Evolutionary conservation across 441 rosid genomes (phyloP).

Genomic region (Geranium incanum): DNA sequence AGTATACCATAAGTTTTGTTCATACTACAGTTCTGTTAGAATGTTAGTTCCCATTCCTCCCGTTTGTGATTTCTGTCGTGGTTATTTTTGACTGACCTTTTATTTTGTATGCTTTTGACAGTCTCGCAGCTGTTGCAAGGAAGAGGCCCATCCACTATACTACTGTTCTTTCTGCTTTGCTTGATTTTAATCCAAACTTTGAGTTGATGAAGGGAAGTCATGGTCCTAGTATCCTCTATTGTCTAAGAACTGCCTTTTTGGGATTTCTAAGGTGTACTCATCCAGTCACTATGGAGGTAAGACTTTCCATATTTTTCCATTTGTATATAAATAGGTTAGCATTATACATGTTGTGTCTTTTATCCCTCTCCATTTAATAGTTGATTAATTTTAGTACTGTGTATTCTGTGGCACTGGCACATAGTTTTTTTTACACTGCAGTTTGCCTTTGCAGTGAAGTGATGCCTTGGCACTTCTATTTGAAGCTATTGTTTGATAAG

Average conservation of each 20-base stretch:
- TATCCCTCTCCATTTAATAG: background rate
- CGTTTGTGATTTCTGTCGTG: background rate
- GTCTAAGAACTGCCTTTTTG: conserved; percentile 86
- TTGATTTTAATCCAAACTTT: conserved; percentile 61
- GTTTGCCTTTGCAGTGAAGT: background rate
- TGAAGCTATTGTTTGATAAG: background rate
- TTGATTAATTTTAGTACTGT: background rate
- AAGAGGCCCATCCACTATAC: conserved; percentile 75
- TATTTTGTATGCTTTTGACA: conserved; percentile 34
- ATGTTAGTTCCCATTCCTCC: conserved; percentile 9
- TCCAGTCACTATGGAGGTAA: conserved; percentile 80
- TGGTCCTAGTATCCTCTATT: conserved; percentile 71
- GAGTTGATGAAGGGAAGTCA: conserved; percentile 65
- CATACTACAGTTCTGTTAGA: background rate
- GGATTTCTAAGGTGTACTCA: conserved; percentile 84
- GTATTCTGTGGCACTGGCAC: background rate
- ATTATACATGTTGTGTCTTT: conserved; percentile 1
- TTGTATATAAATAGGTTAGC: conserved; percentile 7
- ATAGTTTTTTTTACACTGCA: background rate
- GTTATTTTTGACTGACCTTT: conserved; percentile 7
- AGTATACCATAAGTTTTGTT: background rate
- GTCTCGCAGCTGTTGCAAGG: conserved; percentile 91
- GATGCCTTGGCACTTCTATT: background rate
- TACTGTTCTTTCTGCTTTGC: conserved; percentile 63
- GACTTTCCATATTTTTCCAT: conserved; percentile 14